phyloP scores from a whole-genome alignment of 176 grass and related monocot genomes.

The Eragrostis nindensis region DNA sequence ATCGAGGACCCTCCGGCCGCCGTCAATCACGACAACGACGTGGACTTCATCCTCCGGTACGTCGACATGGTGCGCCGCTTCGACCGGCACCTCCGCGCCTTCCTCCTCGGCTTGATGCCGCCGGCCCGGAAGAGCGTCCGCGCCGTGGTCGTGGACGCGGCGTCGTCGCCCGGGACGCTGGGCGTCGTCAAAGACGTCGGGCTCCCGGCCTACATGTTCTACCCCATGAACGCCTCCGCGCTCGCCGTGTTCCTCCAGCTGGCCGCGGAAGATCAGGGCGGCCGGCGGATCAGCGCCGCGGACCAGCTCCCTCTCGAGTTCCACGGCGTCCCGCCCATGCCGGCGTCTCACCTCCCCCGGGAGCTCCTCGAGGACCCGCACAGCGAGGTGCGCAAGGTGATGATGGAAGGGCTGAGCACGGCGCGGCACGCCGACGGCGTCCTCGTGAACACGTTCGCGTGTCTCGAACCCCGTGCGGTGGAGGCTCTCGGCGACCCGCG shows the following conservation, averaged over 20 bases:
- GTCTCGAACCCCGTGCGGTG: not conserved
- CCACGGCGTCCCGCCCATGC: slow-evolving; percentile 43
- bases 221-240: not conserved
- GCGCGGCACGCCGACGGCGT: not conserved
- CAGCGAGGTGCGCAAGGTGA: not conserved
- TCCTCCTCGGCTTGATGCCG: slow-evolving; percentile 45
- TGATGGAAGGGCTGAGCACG: not conserved
- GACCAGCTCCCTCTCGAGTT: slow-evolving; percentile 16
- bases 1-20: not conserved
- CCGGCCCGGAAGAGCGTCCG: not conserved
- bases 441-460: not conserved
- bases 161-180: slow-evolving; percentile 21
- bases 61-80: not conserved
- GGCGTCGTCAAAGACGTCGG: slow-evolving; percentile 38
- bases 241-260: slow-evolving; percentile 40
- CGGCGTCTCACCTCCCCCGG: slow-evolving; percentile 6
- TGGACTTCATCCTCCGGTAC: not conserved
- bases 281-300: not conserved
- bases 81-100: slow-evolving; percentile 27
- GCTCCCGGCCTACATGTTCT: slow-evolving; percentile 44
- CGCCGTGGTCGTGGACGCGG: slow-evolving; percentile 38
- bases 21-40: not conserved
- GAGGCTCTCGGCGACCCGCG: not conserved
- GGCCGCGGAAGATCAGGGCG: too few species aligned
- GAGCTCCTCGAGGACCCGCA: not conserved